Percentiles rank a stretch among this genome's conserved stretches.
These are phyloP conservation scores for Sisymbrium altissimum DNA, from an alignment of 345 rosid genomes.

Conservation along the genomic window DNA sequence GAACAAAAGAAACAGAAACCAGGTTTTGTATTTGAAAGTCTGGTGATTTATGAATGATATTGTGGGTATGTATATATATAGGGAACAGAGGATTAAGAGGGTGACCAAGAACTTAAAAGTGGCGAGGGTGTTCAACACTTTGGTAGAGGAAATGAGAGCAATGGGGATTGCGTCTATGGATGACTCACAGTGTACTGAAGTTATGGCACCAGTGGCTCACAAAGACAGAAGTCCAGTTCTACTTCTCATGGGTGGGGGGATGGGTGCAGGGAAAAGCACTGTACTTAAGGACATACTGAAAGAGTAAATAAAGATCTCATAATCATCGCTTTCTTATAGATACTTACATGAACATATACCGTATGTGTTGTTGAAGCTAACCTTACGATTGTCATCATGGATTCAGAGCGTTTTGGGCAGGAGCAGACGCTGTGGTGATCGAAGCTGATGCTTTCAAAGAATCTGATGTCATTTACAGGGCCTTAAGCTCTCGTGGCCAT, in stretches of 20 bases:
- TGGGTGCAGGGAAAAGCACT: conserved; percentile 99
- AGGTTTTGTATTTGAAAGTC: not conserved
- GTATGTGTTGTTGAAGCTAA: conserved; percentile 10
- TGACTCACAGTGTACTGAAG: conserved; percentile 65
- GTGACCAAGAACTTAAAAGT: conserved; percentile 75
- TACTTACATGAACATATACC: not conserved
- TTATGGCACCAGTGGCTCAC: conserved; percentile 88
- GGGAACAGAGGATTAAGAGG: conserved; percentile 85
- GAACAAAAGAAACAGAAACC: not conserved
- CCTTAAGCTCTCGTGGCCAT: conserved; percentile 85
- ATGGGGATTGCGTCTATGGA: conserved; percentile 56
- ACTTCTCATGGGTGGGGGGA: conserved; percentile 95
- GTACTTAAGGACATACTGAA: conserved; percentile 86
- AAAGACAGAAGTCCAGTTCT: conserved; percentile 84
- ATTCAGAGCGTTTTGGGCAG: conserved; percentile 85
- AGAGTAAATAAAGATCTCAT: conserved; percentile 49
- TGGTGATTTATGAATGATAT: not conserved
- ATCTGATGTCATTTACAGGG: conserved; percentile 86
- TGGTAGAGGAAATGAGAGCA: conserved; percentile 90
- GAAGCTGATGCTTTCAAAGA: conserved; percentile 98
- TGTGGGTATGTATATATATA: conserved; percentile 15
- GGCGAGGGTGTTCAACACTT: conserved; percentile 67
- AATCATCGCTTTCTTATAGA: not conserved
- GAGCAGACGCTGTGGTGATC: conserved; percentile 75
- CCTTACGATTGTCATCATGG: conserved; percentile 3